phyloP scores from a whole-genome alignment of 768 basidiomycete species.

The Clathrus columnatus region DNA sequence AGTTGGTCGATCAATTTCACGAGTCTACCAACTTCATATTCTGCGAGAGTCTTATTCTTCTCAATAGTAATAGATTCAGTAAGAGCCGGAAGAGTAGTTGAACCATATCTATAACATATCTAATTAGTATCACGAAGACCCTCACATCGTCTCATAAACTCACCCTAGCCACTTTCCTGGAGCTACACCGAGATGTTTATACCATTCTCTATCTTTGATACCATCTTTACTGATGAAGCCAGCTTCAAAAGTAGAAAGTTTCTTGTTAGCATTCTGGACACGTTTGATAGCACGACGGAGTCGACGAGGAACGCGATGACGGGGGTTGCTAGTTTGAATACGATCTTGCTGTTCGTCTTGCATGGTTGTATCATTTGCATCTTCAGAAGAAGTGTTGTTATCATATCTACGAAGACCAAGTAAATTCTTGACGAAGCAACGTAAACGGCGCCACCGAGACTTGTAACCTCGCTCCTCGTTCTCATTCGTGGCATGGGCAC shows the following conservation, averaged over 20 bases:
- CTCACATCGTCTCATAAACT: conserved; percentile 15
- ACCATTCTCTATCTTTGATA: conserved; percentile 79
- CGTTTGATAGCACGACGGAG: conserved; percentile 52
- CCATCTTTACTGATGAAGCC: conserved; percentile 76
- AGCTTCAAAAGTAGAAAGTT: conserved; percentile 61
- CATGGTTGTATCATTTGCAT: neutral
- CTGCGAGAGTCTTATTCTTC: conserved; percentile 49
- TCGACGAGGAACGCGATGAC: conserved; percentile 20
- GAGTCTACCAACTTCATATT: conserved; percentile 53
- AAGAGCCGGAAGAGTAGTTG: conserved; percentile 74
- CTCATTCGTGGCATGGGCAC: neutral
- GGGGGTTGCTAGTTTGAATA: neutral
- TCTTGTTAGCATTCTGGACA: conserved; percentile 52
- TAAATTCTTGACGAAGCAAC: conserved; percentile 11
- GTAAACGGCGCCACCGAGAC: conserved; percentile 3
- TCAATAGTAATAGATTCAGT: conserved; percentile 71
- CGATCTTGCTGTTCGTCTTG: neutral
- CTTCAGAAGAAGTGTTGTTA: neutral
- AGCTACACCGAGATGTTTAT: conserved; percentile 74
- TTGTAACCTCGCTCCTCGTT: neutral
- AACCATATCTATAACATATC: conserved; percentile 50
- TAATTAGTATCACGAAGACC: neutral
- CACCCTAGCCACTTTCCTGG: conserved; percentile 79
- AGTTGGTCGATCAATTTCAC: conserved; percentile 45
- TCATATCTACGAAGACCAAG: conserved; percentile 3